Percentiles rank a stretch among this genome's conserved stretches.
Conservation (phyloP, 768 basidiomycete species). For the Termitomyces sp. region DNA sequence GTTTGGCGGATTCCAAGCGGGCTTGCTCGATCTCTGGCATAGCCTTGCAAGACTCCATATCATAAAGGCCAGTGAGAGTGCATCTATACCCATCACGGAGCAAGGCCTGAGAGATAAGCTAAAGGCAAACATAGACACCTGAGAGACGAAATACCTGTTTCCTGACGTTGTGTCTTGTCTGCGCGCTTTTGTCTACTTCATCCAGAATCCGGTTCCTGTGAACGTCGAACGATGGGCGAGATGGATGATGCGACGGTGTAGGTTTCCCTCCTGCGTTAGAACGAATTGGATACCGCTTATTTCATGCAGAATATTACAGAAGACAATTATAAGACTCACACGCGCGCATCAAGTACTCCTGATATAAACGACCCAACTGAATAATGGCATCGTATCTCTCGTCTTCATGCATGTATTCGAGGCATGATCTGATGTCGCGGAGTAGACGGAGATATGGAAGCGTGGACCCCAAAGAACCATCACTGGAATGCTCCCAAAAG, state of each 20-base stretch:
- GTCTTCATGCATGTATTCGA: too few species aligned
- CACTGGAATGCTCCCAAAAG: conserved; percentile 5
- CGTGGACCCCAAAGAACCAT: not conserved
- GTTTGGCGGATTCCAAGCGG: too few species aligned
- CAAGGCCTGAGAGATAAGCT: conserved; percentile 6
- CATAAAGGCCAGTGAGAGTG: not conserved
- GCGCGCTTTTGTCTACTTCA: too few species aligned
- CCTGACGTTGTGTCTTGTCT: too few species aligned
- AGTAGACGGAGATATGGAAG: not conserved
- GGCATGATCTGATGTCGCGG: too few species aligned
- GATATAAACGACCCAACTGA: not conserved
- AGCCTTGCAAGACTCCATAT: not conserved
- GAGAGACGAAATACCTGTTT: not conserved
- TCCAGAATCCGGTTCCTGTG: not conserved
- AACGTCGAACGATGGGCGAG: not conserved
- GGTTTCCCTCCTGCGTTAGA: too few species aligned
- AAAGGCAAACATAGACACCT: not conserved
- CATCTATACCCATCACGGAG: not conserved
- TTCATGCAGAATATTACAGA: not conserved
- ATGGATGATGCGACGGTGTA: not conserved
- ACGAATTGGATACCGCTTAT: not conserved
- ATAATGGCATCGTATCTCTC: not conserved
- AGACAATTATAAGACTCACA: not conserved
- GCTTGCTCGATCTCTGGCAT: not conserved
- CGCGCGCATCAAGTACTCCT: not conserved